These are phyloP conservation scores for Zoysia matrella DNA, from an alignment of 202 grass and related monocot species.

Conservation along the genomic window DNA sequence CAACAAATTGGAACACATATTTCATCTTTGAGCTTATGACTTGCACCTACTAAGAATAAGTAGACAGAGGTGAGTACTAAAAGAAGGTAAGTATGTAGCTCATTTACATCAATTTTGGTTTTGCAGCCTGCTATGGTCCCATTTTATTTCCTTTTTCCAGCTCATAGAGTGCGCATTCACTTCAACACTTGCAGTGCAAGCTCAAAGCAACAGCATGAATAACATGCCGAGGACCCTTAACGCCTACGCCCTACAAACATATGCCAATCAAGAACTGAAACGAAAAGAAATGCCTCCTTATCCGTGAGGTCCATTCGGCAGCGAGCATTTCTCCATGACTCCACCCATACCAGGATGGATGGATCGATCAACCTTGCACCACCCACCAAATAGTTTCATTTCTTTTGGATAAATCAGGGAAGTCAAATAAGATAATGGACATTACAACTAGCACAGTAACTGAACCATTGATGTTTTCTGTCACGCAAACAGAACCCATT, in stretches of 20 bases:
- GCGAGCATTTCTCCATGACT: not conserved
- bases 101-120: not conserved
- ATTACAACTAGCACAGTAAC: not conserved
- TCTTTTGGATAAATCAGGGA: not conserved
- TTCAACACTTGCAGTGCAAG: not conserved
- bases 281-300: not conserved
- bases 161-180: too few relatives aligned
- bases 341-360: not conserved
- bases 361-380: not conserved
- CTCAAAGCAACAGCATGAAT: not conserved
- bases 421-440: not conserved
- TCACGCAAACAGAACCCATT: not conserved
- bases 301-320: not conserved
- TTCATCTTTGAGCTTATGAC: not conserved
- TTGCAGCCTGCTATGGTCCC: too few relatives aligned
- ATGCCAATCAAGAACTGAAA: not conserved
- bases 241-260: not conserved
- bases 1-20: not conserved
- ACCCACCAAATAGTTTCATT: not conserved
- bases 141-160: too few relatives aligned
- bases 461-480: not conserved
- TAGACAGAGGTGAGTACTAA: not conserved
- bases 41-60: not conserved
- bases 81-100: not conserved
- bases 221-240: not conserved